Evolutionary conservation across 805 yeast genomes (phyloP).

Genomic region (Ogataea corticis): DNA sequence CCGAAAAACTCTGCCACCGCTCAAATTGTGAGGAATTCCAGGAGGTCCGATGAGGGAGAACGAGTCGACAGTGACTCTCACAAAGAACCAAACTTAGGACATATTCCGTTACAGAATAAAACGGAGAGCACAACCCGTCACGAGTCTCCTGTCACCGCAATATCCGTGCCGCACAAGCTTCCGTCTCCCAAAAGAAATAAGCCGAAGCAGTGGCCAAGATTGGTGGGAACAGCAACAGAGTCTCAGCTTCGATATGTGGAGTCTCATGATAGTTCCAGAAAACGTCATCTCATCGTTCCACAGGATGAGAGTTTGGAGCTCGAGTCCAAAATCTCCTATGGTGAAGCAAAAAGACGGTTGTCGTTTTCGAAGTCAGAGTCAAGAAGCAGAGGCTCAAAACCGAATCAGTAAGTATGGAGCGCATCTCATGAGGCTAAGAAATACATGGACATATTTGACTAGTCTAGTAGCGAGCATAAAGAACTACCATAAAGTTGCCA

Average conservation of each 20-base stretch:
- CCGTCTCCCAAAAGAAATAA: constrained; percentile 56
- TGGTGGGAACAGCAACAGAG: constrained; percentile 43
- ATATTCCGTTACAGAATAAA: not conserved
- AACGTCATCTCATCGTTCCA: not conserved
- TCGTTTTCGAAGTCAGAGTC: not conserved
- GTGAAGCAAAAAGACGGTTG: constrained; percentile 1
- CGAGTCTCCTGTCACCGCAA: no score
- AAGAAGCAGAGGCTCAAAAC: not conserved
- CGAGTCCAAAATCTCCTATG: constrained; percentile 1
- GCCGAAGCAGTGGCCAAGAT: constrained; percentile 46
- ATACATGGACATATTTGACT: not conserved
- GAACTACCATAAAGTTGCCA: no score
- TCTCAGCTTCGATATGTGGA: constrained; percentile 31
- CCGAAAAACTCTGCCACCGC: constrained; percentile 18
- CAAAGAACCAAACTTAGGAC: no score
- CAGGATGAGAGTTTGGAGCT: not conserved
- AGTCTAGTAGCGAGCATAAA: not conserved
- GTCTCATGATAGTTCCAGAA: not conserved
- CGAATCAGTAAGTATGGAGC: not conserved
- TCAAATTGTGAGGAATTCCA: not conserved
- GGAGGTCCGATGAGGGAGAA: no score
- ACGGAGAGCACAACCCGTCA: not conserved
- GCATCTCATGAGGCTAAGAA: no score
- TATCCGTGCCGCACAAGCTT: constrained; percentile 27
- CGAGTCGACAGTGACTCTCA: not conserved